Percentiles rank a stretch among this genome's conserved stretches.
Evolutionary conservation across 2,329 filamentous ascomycete genomes (phyloP).

Genomic region (Penicillium sp.): DNA sequence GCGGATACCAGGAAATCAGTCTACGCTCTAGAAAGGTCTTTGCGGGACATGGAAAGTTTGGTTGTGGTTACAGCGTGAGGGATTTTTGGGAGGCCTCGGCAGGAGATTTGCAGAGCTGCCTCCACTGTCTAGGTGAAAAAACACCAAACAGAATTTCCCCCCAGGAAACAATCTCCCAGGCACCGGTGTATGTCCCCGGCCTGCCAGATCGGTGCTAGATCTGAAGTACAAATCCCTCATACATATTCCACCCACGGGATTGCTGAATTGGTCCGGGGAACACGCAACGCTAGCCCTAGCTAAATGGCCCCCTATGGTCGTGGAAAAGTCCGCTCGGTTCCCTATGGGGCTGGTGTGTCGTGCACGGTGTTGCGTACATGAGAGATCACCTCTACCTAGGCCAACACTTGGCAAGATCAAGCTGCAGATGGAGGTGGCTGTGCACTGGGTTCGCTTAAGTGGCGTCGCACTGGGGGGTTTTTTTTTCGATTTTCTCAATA

Average conservation of each 20-base stretch:
- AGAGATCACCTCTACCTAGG: conserved; percentile 1
- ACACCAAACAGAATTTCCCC: conserved; percentile 1
- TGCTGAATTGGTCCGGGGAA: neutral
- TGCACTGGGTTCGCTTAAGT: conserved; percentile 14
- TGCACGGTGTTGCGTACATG: neutral
- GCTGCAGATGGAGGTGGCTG: conserved; percentile 22
- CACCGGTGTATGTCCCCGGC: conserved; percentile 4
- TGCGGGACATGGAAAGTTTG: neutral
- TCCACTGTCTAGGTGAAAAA: neutral
- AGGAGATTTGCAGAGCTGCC: neutral
- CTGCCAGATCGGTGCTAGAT: conserved; percentile 24
- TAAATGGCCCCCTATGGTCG: neutral
- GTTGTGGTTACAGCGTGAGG: conserved; percentile 4
- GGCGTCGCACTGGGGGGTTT: conserved; percentile 9
- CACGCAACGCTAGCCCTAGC: neutral
- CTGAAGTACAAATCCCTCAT: conserved; percentile 23
- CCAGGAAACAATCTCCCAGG: neutral
- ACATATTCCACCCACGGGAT: conserved; percentile 5
- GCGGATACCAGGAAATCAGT: neutral
- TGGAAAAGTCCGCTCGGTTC: conserved; percentile 8
- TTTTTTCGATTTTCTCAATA: conserved; percentile 3
- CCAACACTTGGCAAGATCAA: conserved; percentile 5
- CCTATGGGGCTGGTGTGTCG: conserved; percentile 11
- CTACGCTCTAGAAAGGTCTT: neutral
- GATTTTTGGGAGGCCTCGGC: conserved; percentile 1